phyloP scores from a whole-genome alignment of 2,329 filamentous ascomycete species.

The Arachnomyces sp. region DNA sequence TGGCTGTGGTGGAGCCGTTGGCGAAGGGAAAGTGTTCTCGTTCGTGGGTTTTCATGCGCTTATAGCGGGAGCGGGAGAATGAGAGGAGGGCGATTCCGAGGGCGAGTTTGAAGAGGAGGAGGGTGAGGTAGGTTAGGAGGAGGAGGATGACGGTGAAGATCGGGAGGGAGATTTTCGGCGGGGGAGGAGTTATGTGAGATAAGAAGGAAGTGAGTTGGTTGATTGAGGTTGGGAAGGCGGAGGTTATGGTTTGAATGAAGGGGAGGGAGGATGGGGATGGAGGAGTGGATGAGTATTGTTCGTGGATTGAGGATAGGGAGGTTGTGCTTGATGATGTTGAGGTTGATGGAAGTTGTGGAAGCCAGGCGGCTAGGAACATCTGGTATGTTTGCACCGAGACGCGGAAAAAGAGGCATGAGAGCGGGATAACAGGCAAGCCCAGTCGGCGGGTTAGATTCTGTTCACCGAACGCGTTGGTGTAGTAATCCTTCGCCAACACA shows the following conservation, averaged over 20 bases:
- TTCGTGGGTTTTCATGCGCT: constrained; percentile 68
- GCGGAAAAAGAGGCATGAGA: constrained; percentile 90
- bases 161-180: constrained; percentile 33
- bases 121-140: constrained; percentile 72
- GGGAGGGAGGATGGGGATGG: constrained; percentile 56
- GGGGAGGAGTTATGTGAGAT: constrained; percentile 1
- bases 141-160: constrained; percentile 70
- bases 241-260: constrained; percentile 45
- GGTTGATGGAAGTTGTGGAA: constrained; percentile 60
- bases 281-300: constrained; percentile 51
- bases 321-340: constrained; percentile 23
- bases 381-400: constrained; percentile 94
- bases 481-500: constrained; percentile 94
- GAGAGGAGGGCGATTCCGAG: constrained; percentile 81
- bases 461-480: constrained; percentile 87
- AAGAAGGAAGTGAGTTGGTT: constrained; percentile 21
- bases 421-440: constrained; percentile 81
- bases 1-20: constrained; percentile 1
- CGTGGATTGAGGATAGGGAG: constrained; percentile 37
- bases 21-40: constrained; percentile 21
- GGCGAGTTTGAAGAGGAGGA: constrained; percentile 76
- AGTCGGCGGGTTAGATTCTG: constrained; percentile 84
- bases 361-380: constrained; percentile 88
- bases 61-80: constrained; percentile 72
- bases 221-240: constrained; percentile 45